Percentiles rank a stretch among this genome's conserved stretches.
Conservation (phyloP, 805 yeast genomes). For the Geotrichum ghanense region DNA sequence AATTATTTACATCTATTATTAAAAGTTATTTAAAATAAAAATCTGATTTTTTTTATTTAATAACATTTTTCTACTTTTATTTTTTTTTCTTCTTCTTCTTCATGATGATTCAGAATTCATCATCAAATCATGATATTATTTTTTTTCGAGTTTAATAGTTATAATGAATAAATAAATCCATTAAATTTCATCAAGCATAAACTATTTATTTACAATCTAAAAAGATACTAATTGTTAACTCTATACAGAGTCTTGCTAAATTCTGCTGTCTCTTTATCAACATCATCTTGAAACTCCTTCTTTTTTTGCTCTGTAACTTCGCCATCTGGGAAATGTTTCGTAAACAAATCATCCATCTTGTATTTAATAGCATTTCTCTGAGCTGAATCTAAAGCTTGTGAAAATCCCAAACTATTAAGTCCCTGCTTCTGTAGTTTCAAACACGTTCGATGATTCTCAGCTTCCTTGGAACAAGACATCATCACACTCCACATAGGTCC, state of each 20-base stretch:
- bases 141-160: too few species aligned
- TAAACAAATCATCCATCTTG: constrained; percentile 1
- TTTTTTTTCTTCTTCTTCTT: too few species aligned
- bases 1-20: too few species aligned
- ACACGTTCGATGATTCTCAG: not conserved
- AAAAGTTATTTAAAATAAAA: too few species aligned
- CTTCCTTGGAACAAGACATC: not conserved
- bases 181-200: too few species aligned
- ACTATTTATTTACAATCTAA: too few species aligned
- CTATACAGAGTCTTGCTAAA: not conserved
- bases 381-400: not conserved
- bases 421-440: constrained; percentile 1
- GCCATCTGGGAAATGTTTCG: not conserved
- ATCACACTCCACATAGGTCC: constrained; percentile 1
- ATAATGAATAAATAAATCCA: too few species aligned
- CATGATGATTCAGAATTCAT: too few species aligned
- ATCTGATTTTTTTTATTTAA: too few species aligned
- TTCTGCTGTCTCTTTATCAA: not conserved
- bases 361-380: not conserved
- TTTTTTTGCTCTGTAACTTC: not conserved
- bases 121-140: too few species aligned
- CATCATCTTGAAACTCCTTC: constrained; percentile 1
- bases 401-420: not conserved
- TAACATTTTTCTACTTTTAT: too few species aligned
- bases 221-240: not conserved